Percentiles rank a stretch among this genome's conserved stretches.
Conservation (phyloP, 1,284 basidiomycete genomes). For the Taiwanofungus camphoratus region DNA sequence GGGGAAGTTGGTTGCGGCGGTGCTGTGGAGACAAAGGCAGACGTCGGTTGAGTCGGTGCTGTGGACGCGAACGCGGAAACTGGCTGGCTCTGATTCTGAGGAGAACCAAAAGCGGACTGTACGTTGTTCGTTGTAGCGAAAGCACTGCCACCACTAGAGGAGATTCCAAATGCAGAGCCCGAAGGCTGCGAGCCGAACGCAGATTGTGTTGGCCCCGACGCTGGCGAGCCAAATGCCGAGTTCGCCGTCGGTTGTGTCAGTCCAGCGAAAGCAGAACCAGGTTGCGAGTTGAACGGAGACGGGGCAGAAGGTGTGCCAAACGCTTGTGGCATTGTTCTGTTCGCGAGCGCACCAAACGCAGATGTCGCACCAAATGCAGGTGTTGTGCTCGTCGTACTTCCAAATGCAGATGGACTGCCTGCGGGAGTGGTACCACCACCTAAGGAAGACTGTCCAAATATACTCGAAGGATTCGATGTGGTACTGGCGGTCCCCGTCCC, state of each 20-base stretch:
- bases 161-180: conserved; percentile 24
- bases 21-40: conserved; percentile 15
- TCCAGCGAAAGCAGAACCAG: conserved; percentile 26
- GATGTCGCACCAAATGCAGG: conserved; percentile 20
- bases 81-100: conserved; percentile 12
- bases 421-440: conserved; percentile 10
- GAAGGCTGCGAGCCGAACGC: conserved; percentile 21
- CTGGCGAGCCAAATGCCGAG: conserved; percentile 31
- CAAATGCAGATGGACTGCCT: conserved; percentile 24
- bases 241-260: conserved; percentile 6
- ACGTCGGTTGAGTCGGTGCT: conserved; percentile 16
- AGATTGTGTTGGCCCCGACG: conserved; percentile 18
- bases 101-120: conserved; percentile 26
- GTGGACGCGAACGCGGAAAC: conserved; percentile 20
- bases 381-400: conserved; percentile 12
- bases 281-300: conserved; percentile 3
- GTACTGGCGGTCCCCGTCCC: conserved; percentile 23
- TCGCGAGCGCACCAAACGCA: conserved; percentile 25
- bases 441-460: conserved; percentile 25
- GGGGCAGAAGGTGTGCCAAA: conserved; percentile 26
- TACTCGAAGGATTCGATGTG: conserved; percentile 14
- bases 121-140: conserved; percentile 14
- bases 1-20: conserved; percentile 16
- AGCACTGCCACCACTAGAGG: neutral
- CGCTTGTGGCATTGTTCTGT: conserved; percentile 20